Evolutionary conservation across 306 rosid genomes (phyloP).

Genomic region (Alnus rubra): DNA sequence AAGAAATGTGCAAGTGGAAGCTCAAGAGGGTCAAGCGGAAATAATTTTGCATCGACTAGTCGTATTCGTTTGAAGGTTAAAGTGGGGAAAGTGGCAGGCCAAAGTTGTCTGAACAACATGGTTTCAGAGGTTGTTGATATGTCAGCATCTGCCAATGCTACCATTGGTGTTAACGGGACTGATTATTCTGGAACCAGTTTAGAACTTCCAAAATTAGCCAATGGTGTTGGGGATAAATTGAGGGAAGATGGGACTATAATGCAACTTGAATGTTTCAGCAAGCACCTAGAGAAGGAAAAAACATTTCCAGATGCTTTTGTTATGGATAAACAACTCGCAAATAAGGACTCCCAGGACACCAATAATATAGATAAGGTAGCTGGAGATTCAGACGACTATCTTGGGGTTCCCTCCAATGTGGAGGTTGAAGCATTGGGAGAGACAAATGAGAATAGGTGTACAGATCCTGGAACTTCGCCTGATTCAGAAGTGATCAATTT

Average conservation of each 20-base stretch:
- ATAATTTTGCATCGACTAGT: constrained; percentile 40
- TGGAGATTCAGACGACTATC: constrained; percentile 41
- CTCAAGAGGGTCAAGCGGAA: constrained; percentile 44
- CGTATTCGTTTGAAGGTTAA: constrained; percentile 81
- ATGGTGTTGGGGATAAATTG: constrained; percentile 36
- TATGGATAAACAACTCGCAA: constrained; percentile 47
- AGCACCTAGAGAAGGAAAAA: constrained; percentile 37
- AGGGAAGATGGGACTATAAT: constrained; percentile 35
- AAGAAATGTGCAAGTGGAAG: constrained; percentile 50
- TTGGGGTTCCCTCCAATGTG: constrained; percentile 38
- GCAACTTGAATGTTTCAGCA: constrained; percentile 36
- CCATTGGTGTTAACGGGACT: constrained; percentile 21
- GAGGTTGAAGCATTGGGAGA: constrained; percentile 54
- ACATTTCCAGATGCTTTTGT: constrained; percentile 33
- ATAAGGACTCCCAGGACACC: constrained; percentile 43
- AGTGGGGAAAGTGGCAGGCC: constrained; percentile 59
- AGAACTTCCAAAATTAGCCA: constrained; percentile 40
- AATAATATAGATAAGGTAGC: constrained; percentile 43
- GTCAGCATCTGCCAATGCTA: constrained; percentile 41
- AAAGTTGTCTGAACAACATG: constrained; percentile 45
- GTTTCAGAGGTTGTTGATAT: constrained; percentile 54
- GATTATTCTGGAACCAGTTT: constrained; percentile 33
- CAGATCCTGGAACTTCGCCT: constrained; percentile 97
- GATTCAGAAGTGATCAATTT: constrained; percentile 94
- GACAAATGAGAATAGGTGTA: constrained; percentile 42